Evolutionary conservation across 2,329 filamentous ascomycete species (phyloP), one percentile per base, ranked within the genome.

Genomic region (Cladophialophora exuberans): DNA sequence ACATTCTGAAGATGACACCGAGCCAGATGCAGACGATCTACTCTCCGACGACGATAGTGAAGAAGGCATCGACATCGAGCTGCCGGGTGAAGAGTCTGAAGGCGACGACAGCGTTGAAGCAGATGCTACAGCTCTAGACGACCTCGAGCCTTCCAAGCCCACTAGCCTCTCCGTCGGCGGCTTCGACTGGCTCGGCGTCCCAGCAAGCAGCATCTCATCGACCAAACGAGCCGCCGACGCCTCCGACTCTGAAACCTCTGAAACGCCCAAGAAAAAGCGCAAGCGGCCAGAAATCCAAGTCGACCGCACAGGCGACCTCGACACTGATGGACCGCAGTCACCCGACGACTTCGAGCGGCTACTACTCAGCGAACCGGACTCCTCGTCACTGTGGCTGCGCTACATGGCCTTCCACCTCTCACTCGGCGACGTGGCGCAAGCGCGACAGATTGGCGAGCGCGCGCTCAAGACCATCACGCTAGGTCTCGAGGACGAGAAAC

Each of bases 391-490:
- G 23, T 99, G 94, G 94, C 89, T 97, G 51, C 84, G 90, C 62
- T 99, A 99, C 76, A 97, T 99, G 90, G 91, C 92, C n/a, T 96
- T 96, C 81, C 90, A 97, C 73, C 86, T 97, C 72, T 88, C 96
- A 69, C 83, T 96, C 48, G 90, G 90, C 68, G 94, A 99, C 73
- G 80, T 95, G 17, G 84, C 87, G 58, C 94, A 91, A 73, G 92
- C 94, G 10, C 85, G 93, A 44, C 88, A 93, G 62, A 87, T 97
- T 56, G 92, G 90, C 1, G 89, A 97, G 73, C 88, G 94, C 58
- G 94, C 94, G 15, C 83, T 97, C 61, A 86, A 87, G 68, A 95
- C 88, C 13, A 97, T 99, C 76, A 89, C 90, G 72, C 90, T 95
- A 58, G 85, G 89, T 22, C 91, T 97, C 70, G 89, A 96, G 70